Evolutionary conservation across 768 basidiomycete genomes (phyloP).

Genomic region (Pholiota conissans): DNA sequence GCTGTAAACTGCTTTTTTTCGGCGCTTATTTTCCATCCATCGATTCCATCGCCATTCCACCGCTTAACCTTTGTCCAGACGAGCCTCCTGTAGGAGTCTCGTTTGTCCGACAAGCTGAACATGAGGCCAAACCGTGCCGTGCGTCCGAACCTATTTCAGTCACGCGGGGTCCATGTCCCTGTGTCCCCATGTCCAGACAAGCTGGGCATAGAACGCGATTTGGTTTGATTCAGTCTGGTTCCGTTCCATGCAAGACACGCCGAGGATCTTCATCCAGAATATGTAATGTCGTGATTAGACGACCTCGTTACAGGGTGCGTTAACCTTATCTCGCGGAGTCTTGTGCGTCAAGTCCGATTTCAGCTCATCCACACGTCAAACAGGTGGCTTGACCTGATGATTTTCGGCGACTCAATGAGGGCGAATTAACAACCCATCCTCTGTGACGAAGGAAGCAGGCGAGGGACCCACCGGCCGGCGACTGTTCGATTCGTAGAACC

Average conservation of each 20-base stretch:
- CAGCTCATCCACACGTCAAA: slow-evolving; percentile 19
- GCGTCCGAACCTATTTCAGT: slow-evolving; percentile 2
- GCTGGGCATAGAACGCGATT: slow-evolving; percentile 1
- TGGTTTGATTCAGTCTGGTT: slow-evolving; percentile 29
- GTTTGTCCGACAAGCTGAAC: slow-evolving; percentile 12
- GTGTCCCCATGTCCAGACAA: not conserved
- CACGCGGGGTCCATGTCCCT: slow-evolving; percentile 15
- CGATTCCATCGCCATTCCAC: no score
- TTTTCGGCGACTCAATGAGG: slow-evolving; percentile 24
- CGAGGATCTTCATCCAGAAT: slow-evolving; percentile 3
- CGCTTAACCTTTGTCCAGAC: not conserved
- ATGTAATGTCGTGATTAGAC: not conserved
- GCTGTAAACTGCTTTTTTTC: not conserved
- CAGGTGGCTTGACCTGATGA: slow-evolving; percentile 24
- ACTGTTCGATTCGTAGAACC: slow-evolving; percentile 32
- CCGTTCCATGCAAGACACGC: slow-evolving; percentile 9
- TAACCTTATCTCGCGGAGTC: slow-evolving; percentile 26
- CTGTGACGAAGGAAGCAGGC: slow-evolving; percentile 30
- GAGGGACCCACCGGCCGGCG: slow-evolving; percentile 28
- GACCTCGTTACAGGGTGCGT: slow-evolving; percentile 23
- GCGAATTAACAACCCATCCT: slow-evolving; percentile 17
- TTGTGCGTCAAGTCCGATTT: slow-evolving; percentile 15
- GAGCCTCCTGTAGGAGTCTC: not conserved
- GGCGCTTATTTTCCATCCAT: not conserved
- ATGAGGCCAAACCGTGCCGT: slow-evolving; percentile 35